These are phyloP conservation scores for Sclerotiophoma versabilis DNA, from an alignment of 2,329 filamentous ascomycete genomes.

Conservation along the genomic window DNA sequence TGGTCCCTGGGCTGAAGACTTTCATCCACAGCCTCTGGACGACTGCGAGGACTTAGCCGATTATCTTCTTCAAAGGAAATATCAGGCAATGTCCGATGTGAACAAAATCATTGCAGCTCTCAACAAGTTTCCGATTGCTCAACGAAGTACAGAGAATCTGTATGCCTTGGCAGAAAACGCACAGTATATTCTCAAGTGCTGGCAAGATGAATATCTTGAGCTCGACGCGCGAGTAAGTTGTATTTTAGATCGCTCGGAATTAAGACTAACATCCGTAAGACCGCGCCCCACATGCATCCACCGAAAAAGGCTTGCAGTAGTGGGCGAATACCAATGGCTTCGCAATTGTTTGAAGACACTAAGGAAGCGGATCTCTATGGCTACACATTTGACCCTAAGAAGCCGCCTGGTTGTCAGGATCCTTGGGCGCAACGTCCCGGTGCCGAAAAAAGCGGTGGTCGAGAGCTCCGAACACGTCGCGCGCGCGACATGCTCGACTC, in stretches of 20 bases:
- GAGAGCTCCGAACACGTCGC: slow-evolving; percentile 56
- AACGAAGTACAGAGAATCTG: slow-evolving; percentile 60
- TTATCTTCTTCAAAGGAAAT: slow-evolving; percentile 50
- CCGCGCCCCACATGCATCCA: slow-evolving; percentile 58
- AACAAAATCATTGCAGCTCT: slow-evolving; percentile 53
- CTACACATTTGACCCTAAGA: slow-evolving; percentile 64
- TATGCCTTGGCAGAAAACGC: slow-evolving; percentile 64
- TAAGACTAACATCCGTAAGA: slow-evolving; percentile 41
- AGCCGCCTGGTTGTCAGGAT: slow-evolving; percentile 60
- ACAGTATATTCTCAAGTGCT: slow-evolving; percentile 58
- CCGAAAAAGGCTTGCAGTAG: slow-evolving; percentile 61
- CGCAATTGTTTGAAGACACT: slow-evolving; percentile 63
- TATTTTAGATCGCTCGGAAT: neutral
- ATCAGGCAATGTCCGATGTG: slow-evolving; percentile 52
- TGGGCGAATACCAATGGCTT: slow-evolving; percentile 54
- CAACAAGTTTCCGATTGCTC: slow-evolving; percentile 51
- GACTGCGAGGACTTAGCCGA: slow-evolving; percentile 52
- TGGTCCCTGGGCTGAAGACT: slow-evolving; percentile 43
- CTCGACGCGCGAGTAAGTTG: slow-evolving; percentile 55
- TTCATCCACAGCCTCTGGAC: slow-evolving; percentile 34
- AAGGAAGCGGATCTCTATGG: slow-evolving; percentile 68
- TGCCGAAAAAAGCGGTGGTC: slow-evolving; percentile 53
- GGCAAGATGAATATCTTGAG: slow-evolving; percentile 66
- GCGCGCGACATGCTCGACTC: slow-evolving; percentile 49
- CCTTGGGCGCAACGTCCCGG: slow-evolving; percentile 61